Evolutionary conservation across 192 early-diverging fungal genomes (phyloP).

Genomic region (Borealophlyctis nickersoniae): DNA sequence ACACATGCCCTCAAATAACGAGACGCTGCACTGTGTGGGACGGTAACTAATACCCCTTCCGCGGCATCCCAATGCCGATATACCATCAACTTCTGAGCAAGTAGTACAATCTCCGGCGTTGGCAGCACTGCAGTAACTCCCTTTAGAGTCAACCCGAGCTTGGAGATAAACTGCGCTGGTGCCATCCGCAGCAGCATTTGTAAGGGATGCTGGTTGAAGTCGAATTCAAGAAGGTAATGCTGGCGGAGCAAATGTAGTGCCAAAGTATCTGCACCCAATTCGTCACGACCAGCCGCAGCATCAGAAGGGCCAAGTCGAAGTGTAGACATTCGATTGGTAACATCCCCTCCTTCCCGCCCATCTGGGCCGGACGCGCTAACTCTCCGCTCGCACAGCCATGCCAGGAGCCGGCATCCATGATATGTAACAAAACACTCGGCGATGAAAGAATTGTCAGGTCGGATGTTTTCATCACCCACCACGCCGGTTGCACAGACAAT

Average conservation of each 20-base stretch:
- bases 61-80: conserved; percentile 13
- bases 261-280: neutral
- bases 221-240: conserved; percentile 21
- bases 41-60: conserved; percentile 9
- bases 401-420: neutral
- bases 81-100: conserved; percentile 13
- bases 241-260: conserved; percentile 18
- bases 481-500: conserved; percentile 1
- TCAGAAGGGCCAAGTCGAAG: neutral
- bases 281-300: neutral
- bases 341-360: no score
- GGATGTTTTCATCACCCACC: neutral
- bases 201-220: conserved; percentile 1
- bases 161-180: neutral
- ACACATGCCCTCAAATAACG: conserved; percentile 28
- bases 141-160: conserved; percentile 9
- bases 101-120: neutral
- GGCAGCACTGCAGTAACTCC: neutral
- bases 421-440: neutral
- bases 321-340: conserved; percentile 4
- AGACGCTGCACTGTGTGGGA: conserved; percentile 21
- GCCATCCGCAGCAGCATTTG: conserved; percentile 3
- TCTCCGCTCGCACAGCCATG: neutral
- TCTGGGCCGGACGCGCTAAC: neutral
- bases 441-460: neutral